phyloP scores from a whole-genome alignment of 2,329 filamentous ascomycete genomes.

The Aspergillus sp. region DNA sequence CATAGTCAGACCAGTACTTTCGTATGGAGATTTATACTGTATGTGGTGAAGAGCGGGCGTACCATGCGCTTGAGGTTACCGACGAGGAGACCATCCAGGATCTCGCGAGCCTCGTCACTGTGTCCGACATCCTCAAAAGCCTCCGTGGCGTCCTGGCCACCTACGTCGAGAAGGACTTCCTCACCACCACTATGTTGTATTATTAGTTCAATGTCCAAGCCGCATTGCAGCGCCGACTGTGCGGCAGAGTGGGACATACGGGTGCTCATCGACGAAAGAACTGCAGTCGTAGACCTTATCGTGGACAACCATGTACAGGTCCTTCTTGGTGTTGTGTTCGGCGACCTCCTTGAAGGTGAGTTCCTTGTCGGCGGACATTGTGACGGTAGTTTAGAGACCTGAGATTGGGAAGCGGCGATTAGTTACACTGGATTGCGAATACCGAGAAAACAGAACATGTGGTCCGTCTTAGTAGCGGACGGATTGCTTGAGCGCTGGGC shows the following conservation, averaged over 20 bases:
- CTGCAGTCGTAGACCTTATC: constrained; percentile 92
- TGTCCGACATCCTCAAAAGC: constrained; percentile 99
- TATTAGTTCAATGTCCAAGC: neutral
- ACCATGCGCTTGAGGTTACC: constrained; percentile 80
- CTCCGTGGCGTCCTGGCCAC: constrained; percentile 92
- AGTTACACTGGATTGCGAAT: neutral
- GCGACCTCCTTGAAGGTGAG: constrained; percentile 80
- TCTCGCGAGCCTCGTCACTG: constrained; percentile 96
- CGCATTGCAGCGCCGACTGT: neutral
- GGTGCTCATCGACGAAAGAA: constrained; percentile 96
- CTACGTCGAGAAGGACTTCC: constrained; percentile 95
- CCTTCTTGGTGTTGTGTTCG: constrained; percentile 87
- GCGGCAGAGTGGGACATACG: constrained; percentile 54
- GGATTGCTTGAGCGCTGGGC: neutral
- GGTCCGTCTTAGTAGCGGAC: neutral
- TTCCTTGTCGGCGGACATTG: constrained; percentile 57
- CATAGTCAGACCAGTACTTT: neutral
- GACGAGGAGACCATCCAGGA: constrained; percentile 73
- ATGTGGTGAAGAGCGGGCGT: constrained; percentile 37
- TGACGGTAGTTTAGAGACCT: constrained; percentile 1
- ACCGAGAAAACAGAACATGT: neutral
- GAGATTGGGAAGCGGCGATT: constrained; percentile 2
- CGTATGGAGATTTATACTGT: neutral
- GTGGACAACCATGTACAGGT: constrained; percentile 87
- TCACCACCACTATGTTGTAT: constrained; percentile 75